phyloP scores from a whole-genome alignment of 2,329 filamentous ascomycete species.

The Colletotrichum filicis region DNA sequence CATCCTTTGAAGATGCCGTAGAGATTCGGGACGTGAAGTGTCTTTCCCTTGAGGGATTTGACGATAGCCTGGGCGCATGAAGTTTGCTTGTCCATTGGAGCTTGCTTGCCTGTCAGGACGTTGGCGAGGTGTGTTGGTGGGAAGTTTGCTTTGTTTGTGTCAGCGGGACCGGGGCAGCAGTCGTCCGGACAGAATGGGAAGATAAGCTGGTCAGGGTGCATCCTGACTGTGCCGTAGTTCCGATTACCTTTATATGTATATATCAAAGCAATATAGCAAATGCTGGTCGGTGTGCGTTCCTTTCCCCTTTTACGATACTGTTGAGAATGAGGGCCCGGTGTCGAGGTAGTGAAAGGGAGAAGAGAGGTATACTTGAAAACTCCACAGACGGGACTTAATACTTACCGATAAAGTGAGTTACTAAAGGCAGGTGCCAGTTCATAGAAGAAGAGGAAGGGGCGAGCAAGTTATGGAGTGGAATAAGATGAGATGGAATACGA shows the following conservation, averaged over 20 bases:
- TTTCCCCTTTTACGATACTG: background rate
- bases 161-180: background rate
- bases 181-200: background rate
- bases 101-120: background rate
- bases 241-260: background rate
- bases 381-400: background rate
- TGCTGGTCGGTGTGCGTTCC: background rate
- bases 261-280: background rate
- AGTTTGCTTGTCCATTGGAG: background rate
- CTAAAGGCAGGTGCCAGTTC: background rate
- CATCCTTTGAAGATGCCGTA: constrained; percentile 40
- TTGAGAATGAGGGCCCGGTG: background rate
- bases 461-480: background rate
- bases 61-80: constrained; percentile 29
- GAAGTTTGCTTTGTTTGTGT: background rate
- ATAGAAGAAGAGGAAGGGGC: background rate
- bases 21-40: constrained; percentile 42
- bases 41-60: constrained; percentile 41
- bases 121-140: background rate
- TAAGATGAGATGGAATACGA: background rate
- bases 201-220: background rate
- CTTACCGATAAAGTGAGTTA: background rate
- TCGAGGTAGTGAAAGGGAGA: background rate
- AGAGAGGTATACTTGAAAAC: background rate
- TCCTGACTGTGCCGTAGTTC: background rate